Percentiles rank a stretch among this genome's conserved stretches.
These are phyloP conservation scores for Raphidocelis subcapitata DNA, from an alignment of 139 green algal species.

Conservation along the genomic window DNA sequence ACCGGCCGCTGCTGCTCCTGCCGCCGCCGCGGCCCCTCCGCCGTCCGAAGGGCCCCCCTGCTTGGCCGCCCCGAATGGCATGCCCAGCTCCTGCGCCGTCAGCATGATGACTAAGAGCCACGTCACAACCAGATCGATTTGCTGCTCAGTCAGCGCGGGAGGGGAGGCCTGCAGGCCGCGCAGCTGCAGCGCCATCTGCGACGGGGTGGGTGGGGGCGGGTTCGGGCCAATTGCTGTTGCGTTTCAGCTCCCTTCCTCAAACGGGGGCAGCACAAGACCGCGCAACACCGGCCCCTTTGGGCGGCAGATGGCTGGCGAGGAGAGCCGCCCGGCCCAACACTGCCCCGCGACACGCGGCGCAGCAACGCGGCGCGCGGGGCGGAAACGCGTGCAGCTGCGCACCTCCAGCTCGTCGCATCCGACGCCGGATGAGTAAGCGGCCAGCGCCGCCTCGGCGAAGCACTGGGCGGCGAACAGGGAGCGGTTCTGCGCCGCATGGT, in stretches of 20 bases:
- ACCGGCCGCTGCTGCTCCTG: slow-evolving; percentile 20
- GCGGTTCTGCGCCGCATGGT: slow-evolving; percentile 43
- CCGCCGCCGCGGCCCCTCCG: slow-evolving; percentile 15
- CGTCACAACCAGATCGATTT: slow-evolving; percentile 54
- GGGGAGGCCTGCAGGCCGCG: slow-evolving; percentile 16
- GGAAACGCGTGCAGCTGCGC: neutral
- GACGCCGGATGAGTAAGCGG: slow-evolving; percentile 39
- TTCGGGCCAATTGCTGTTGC: too few species aligned
- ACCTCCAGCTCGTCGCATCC: slow-evolving; percentile 39
- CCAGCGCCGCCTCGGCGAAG: slow-evolving; percentile 62
- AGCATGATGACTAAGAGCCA: slow-evolving; percentile 64
- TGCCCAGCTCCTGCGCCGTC: slow-evolving; percentile 51
- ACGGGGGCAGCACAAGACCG: too few species aligned
- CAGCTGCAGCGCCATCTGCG: slow-evolving; percentile 32
- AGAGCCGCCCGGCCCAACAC: too few species aligned
- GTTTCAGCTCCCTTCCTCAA: too few species aligned
- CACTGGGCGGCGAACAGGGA: slow-evolving; percentile 65
- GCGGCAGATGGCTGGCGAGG: too few species aligned
- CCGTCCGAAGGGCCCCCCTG: neutral
- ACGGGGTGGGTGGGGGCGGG: neutral
- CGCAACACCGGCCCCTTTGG: too few species aligned
- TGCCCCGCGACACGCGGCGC: too few species aligned
- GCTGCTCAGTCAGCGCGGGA: slow-evolving; percentile 13
- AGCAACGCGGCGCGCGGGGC: too few species aligned
- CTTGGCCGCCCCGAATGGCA: slow-evolving; percentile 24